Conservation (phyloP, 2,329 filamentous ascomycete species). For the Myriosclerotinia duriaeana region DNA sequence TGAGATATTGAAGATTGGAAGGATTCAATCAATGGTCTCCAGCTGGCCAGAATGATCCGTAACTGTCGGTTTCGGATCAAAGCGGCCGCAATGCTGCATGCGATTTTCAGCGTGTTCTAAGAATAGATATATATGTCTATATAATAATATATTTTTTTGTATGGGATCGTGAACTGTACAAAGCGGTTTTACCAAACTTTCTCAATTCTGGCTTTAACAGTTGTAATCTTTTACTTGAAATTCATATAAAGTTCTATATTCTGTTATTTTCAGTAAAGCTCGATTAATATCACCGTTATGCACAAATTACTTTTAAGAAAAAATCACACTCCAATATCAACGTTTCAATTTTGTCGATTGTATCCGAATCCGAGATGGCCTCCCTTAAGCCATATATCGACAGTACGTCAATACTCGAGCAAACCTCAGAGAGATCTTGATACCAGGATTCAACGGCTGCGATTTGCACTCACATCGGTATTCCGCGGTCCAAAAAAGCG, state of each 20-base stretch:
- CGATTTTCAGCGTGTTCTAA: conserved; percentile 5
- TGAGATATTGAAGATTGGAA: neutral
- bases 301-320: neutral
- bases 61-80: neutral
- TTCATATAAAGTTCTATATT: neutral
- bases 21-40: conserved; percentile 10
- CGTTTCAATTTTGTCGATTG: neutral
- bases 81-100: conserved; percentile 16
- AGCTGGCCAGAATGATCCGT: conserved; percentile 6
- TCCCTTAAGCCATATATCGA: neutral
- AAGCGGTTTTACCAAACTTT: neutral
- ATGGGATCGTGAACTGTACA: neutral
- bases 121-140: neutral
- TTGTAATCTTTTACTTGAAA: neutral
- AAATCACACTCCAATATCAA: neutral
- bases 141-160: neutral
- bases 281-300: neutral
- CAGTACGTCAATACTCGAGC: neutral
- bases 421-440: neutral
- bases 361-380: neutral
- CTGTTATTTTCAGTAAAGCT: neutral
- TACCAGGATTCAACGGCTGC: neutral
- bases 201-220: neutral
- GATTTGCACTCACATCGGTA: too few species aligned
- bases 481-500: neutral